These are phyloP conservation scores for Coemansia sp. DNA, from an alignment of 192 early-diverging fungal species.

Conservation along the genomic window DNA sequence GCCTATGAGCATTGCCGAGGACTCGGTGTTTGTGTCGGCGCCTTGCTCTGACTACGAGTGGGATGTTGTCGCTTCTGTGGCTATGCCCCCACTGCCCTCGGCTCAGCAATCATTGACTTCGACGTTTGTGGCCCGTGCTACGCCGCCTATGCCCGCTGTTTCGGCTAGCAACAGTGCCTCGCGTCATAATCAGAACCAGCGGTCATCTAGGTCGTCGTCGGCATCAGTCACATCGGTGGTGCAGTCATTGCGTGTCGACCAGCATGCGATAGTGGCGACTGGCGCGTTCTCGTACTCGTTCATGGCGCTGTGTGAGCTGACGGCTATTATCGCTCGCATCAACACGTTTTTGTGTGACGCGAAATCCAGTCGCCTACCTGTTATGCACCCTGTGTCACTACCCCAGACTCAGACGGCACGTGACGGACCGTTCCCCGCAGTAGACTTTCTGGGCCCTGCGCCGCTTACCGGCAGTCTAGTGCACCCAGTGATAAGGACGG, in stretches of 20 bases:
- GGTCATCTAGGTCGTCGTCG: slow-evolving; percentile 38
- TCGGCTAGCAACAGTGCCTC: too few species aligned
- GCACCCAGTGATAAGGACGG: slow-evolving; percentile 38
- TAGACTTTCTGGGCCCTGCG: slow-evolving; percentile 36
- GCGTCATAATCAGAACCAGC: background rate
- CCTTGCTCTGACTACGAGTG: slow-evolving; percentile 56
- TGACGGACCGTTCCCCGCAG: slow-evolving; percentile 41
- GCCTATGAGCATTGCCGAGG: slow-evolving; percentile 48
- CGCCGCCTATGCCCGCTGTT: background rate
- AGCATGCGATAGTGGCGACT: slow-evolving; percentile 46
- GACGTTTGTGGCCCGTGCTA: background rate
- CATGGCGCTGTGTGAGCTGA: slow-evolving; percentile 57
- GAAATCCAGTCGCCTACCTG: slow-evolving; percentile 35
- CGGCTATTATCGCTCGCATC: slow-evolving; percentile 42
- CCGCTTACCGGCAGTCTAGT: slow-evolving; percentile 24
- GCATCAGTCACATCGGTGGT: slow-evolving; percentile 27
- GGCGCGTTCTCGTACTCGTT: slow-evolving; percentile 56
- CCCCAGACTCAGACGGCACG: slow-evolving; percentile 1
- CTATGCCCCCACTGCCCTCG: background rate
- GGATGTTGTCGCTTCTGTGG: slow-evolving; percentile 28
- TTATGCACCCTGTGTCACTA: background rate
- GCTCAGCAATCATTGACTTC: background rate
- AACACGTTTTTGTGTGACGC: slow-evolving; percentile 52
- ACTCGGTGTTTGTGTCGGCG: slow-evolving; percentile 49
- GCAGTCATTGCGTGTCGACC: slow-evolving; percentile 31